Conservation (phyloP, 352 stramenopile genomes). For the Hyaloperonospora brassicae region DNA sequence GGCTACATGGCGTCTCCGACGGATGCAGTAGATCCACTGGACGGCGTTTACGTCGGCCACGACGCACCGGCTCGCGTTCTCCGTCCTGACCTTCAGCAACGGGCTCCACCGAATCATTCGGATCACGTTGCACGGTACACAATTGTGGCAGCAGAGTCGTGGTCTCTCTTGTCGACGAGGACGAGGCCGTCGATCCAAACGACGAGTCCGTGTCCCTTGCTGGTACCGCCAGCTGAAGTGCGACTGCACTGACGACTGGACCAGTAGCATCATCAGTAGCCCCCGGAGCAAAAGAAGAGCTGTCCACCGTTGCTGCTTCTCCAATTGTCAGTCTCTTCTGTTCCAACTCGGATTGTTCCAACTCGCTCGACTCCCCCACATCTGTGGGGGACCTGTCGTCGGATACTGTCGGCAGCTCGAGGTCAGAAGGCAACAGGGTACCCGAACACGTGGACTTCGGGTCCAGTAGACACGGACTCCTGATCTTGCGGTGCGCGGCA, state of each 20-base stretch:
- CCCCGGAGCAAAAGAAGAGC: neutral
- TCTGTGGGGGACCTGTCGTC: neutral
- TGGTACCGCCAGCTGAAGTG: conserved; percentile 1
- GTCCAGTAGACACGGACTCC: conserved; percentile 14
- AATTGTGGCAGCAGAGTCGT: conserved; percentile 5
- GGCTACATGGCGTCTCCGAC: conserved; percentile 1
- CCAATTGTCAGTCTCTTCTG: neutral
- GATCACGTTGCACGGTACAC: conserved; percentile 10
- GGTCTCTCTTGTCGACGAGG: conserved; percentile 17
- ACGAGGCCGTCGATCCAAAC: conserved; percentile 1
- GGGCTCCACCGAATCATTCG: neutral
- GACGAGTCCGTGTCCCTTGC: neutral
- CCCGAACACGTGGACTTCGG: conserved; percentile 1
- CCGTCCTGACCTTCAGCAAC: neutral
- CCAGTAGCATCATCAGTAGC: neutral
- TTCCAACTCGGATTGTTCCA: neutral
- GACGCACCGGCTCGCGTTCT: conserved; percentile 4
- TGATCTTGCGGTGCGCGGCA: conserved; percentile 12
- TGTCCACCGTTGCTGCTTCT: neutral
- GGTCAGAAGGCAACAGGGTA: neutral
- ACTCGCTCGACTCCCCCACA: conserved; percentile 1
- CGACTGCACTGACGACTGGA: conserved; percentile 4
- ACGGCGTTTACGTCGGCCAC: conserved; percentile 21
- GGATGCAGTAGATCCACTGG: conserved; percentile 19
- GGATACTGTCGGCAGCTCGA: conserved; percentile 2